phyloP scores from a whole-genome alignment of 768 basidiomycete genomes.

The Cystobasidiopsis lactophilus region DNA sequence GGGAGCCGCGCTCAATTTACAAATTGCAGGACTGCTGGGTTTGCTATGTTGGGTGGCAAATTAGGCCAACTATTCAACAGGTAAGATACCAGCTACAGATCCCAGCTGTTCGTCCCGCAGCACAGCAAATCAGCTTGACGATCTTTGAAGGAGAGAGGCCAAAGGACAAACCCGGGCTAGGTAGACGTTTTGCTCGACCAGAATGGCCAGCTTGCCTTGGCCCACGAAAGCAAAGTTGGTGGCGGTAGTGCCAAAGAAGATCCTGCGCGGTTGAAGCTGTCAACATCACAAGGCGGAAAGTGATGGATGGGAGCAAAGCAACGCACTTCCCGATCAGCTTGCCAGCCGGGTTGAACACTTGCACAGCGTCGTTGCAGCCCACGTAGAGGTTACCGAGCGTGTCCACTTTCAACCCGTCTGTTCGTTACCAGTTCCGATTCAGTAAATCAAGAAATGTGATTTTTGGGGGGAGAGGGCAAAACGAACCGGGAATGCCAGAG shows the following conservation, averaged over 20 bases:
- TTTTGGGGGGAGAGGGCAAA: not conserved
- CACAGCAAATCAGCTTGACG: too few species aligned
- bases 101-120: too few species aligned
- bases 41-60: too few species aligned
- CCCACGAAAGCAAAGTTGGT: not conserved
- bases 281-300: too few species aligned
- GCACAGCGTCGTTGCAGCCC: conserved; percentile 41
- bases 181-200: not conserved
- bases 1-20: too few species aligned
- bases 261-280: too few species aligned
- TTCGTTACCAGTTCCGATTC: too few species aligned
- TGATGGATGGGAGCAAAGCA: too few species aligned
- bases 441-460: not conserved
- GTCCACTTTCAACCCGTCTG: conserved; percentile 47
- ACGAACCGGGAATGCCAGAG: conserved; percentile 26
- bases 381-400: conserved; percentile 41
- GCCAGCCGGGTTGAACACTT: not conserved
- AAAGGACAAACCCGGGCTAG: not conserved
- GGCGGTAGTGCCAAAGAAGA: not conserved
- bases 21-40: too few species aligned
- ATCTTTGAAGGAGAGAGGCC: too few species aligned
- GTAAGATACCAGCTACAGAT: too few species aligned
- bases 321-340: not conserved
- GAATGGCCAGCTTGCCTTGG: not conserved
- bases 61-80: too few species aligned